phyloP scores from a whole-genome alignment of 2,329 filamentous ascomycete genomes.

The Peltaster fructicola region DNA sequence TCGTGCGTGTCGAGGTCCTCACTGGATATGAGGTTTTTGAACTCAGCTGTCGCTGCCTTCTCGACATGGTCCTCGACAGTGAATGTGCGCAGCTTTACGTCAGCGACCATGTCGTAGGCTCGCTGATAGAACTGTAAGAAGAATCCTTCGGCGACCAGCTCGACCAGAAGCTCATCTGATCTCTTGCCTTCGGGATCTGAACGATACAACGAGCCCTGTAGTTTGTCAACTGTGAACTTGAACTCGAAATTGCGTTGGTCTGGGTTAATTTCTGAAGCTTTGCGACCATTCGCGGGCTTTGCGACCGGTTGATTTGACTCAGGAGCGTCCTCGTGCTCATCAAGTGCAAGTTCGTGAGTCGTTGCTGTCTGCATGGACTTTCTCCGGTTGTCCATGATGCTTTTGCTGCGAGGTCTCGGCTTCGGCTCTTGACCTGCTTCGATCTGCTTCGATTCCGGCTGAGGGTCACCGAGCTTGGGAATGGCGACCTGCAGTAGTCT shows the following conservation, averaged over 20 bases:
- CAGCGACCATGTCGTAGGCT: slow-evolving; percentile 81
- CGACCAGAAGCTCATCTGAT: slow-evolving; percentile 68
- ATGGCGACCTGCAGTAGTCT: slow-evolving; percentile 88
- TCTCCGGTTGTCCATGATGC: slow-evolving; percentile 33
- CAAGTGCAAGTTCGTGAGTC: slow-evolving; percentile 60
- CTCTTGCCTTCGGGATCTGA: slow-evolving; percentile 63
- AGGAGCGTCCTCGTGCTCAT: slow-evolving; percentile 39
- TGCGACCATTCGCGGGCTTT: slow-evolving; percentile 33
- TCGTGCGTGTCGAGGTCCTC: slow-evolving; percentile 53
- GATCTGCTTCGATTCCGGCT: slow-evolving; percentile 2
- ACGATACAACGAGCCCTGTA: slow-evolving; percentile 81
- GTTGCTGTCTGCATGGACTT: slow-evolving; percentile 58
- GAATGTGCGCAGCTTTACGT: slow-evolving; percentile 72
- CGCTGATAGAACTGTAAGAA: slow-evolving; percentile 73
- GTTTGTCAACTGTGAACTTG: slow-evolving; percentile 84
- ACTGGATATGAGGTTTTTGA: slow-evolving; percentile 94
- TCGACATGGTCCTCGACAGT: slow-evolving; percentile 91
- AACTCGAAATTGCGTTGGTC: slow-evolving; percentile 90
- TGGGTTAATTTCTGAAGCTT: slow-evolving; percentile 35
- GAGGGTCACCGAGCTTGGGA: slow-evolving; percentile 48
- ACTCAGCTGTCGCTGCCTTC: slow-evolving; percentile 67
- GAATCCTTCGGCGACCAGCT: slow-evolving; percentile 80
- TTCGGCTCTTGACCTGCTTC: slow-evolving; percentile 19
- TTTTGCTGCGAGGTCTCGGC: slow-evolving; percentile 9
- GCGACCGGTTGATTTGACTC: slow-evolving; percentile 13